Base-by-base conservation (phyloP, 1,139 yeast species). In the Pichia sp. region DNA sequence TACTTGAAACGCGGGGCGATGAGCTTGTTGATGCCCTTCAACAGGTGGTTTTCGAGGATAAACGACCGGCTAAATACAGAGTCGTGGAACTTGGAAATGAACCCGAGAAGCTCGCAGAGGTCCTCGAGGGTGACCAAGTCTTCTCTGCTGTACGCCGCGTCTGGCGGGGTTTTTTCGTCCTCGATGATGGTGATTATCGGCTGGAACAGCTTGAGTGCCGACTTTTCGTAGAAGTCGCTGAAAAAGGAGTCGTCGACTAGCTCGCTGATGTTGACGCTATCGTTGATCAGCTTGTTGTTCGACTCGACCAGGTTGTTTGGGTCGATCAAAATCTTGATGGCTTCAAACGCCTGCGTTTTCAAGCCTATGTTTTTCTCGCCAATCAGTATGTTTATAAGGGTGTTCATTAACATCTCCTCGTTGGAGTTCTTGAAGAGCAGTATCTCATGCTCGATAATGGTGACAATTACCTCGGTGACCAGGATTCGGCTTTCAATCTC, bases 391-490 rank as follows among this genome's bases (percentile, higher is more conserved):
- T 81, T 77, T 0, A 88, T 78, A 47, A 92, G 71, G 7, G 86
- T 79, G 13, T 76, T 70, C 42, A 87, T 72, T 51, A 89, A 70
- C 0, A 87, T 78, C 80, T 84, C 81, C 64, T 85, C 89, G 60
- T 47, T 48, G 0, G 53, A 53, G 26, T 59, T 59, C 64, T 79
- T 82, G 19, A 89, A 81, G 49, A 89, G 69, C 4, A 85, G 71
- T 2, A 89, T 85, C 65, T 90, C 97, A 62, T 88, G 92, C 59
- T 92, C 97, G 41, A 92, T 85, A 8, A 90, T 84, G 1, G 90
- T 76, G 10, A 89, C 86, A 36, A 93, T 79, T 11, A 90, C 73
- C 65, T 93, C 98, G 0, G 95, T 86, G 0, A 96, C 96, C 40
- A 89, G 68, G 1, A 84, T 82, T 57, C 95, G 74, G 13, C 83